A percentile compares a stretch with the other conserved stretches of the same genome.
These are phyloP conservation scores for Blastomyces gilchristii DNA, from an alignment of 2,329 filamentous ascomycete genomes.

Conservation along the genomic window DNA sequence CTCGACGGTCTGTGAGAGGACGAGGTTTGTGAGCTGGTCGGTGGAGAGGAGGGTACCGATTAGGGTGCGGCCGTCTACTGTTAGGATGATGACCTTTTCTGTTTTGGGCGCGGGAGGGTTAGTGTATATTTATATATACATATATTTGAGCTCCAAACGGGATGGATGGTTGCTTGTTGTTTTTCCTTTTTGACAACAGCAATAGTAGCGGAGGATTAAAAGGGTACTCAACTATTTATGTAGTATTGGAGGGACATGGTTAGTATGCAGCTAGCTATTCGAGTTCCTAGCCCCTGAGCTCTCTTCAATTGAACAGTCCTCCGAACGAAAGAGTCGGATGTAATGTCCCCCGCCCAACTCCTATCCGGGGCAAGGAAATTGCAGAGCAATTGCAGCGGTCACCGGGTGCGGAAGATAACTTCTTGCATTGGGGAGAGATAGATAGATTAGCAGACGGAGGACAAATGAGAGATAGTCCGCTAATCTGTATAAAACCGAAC, in stretches of 20 bases:
- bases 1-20: conserved; percentile 73
- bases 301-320: background rate
- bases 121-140: background rate
- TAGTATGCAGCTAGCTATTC: background rate
- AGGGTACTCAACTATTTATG: conserved; percentile 38
- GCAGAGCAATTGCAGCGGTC: background rate
- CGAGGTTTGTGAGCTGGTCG: conserved; percentile 88
- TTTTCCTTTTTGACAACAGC: background rate
- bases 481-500: background rate
- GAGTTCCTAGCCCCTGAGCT: background rate
- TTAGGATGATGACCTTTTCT: conserved; percentile 91
- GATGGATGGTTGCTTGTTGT: background rate
- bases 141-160: background rate
- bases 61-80: conserved; percentile 79
- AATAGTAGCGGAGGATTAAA: background rate
- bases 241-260: conserved; percentile 45
- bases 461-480: background rate
- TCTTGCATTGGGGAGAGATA: background rate
- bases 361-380: background rate
- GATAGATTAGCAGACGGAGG: background rate
- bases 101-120: conserved; percentile 6
- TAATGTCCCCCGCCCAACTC: background rate
- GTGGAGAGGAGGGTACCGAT: conserved; percentile 74
- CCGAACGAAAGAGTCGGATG: background rate
- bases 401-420: background rate